These are phyloP conservation scores for Nemania abortiva DNA, from an alignment of 2,329 filamentous ascomycete genomes.

Conservation along the genomic window DNA sequence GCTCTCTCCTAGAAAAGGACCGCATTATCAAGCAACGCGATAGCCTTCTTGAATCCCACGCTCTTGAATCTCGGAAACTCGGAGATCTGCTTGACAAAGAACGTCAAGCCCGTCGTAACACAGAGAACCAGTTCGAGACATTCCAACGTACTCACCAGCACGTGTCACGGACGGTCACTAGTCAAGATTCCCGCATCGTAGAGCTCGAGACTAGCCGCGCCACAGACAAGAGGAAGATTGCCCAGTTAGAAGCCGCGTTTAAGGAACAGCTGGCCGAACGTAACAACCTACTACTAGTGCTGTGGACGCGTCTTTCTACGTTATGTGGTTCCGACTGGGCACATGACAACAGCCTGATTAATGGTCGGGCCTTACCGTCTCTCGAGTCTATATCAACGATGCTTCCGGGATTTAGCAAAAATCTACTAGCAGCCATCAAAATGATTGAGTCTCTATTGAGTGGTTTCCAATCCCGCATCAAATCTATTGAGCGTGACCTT, in stretches of 20 bases:
- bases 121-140: slow-evolving; percentile 88
- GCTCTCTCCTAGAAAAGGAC: slow-evolving; percentile 88
- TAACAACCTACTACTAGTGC: slow-evolving; percentile 85
- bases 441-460: slow-evolving; percentile 84
- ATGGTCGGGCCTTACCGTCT: slow-evolving; percentile 83
- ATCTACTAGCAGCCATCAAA: slow-evolving; percentile 87
- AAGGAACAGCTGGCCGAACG: slow-evolving; percentile 90
- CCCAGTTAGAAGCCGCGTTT: slow-evolving; percentile 80
- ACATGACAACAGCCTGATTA: slow-evolving; percentile 88
- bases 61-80: slow-evolving; percentile 85
- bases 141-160: slow-evolving; percentile 89
- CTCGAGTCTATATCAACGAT: slow-evolving; percentile 88
- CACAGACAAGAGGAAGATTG: slow-evolving; percentile 81
- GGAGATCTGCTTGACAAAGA: slow-evolving; percentile 93
- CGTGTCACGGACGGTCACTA: slow-evolving; percentile 84
- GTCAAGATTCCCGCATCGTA: slow-evolving; percentile 84
- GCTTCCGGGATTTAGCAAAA: slow-evolving; percentile 89
- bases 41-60: slow-evolving; percentile 86
- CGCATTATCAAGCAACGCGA: slow-evolving; percentile 91
- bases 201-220: slow-evolving; percentile 86
- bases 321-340: slow-evolving; percentile 94
- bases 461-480: slow-evolving; percentile 83
- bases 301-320: slow-evolving; percentile 89
- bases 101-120: slow-evolving; percentile 83
- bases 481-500: slow-evolving; percentile 88